Base-by-base conservation (phyloP, 345 rosid genomes). In the Camelina hispida region DNA sequence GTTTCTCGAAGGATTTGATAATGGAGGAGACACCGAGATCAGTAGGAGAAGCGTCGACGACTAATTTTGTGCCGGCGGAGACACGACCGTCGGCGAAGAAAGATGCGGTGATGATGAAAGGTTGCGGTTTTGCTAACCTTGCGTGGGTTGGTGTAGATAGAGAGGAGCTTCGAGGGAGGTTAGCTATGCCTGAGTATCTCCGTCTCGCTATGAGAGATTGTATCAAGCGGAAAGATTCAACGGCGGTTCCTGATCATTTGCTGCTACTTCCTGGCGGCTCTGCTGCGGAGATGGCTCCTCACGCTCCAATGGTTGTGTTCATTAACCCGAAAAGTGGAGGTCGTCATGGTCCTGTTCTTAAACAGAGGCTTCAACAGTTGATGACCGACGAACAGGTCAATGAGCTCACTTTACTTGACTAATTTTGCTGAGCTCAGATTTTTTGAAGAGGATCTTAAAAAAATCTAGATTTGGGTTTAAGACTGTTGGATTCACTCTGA, bases 261-360 rank as follows among this genome's bases (percentile, higher is more conserved):
- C 10, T 79, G 35, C 68, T 74, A 40, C 75, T 69, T 48, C 75
- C 71, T 28, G 71, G 75, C 11, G 79, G 18, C 58, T 57, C 38
- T 30, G 58, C 40, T 35, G 74, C 65, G 1, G 81, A 73, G 3
- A 9, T 76, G 72, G 83, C 85, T 9, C 95, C 97, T 6, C 85
- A 87, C 15, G 78, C 89, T 0, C 97, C 99, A 5, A 57, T 96
- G 84, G 87, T 91, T 18, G 96, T 96, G 8, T 93, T 96, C 51
- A 82, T 96, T 60, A 96, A 96, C 72, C 81, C 96, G 17, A 84
- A 76, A 25, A 89, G 98, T 52, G 98, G 99, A 7, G 98, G 99
- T 50, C 87, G 99, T 13, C 82, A 85, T n/a, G 98, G 98, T 0
- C 97, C 91, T 13, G 87, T 85, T 72, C 96, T 96, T 62, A 88